phyloP scores from a whole-genome alignment of 176 grass and related monocot genomes.

The Eleusine indica region DNA sequence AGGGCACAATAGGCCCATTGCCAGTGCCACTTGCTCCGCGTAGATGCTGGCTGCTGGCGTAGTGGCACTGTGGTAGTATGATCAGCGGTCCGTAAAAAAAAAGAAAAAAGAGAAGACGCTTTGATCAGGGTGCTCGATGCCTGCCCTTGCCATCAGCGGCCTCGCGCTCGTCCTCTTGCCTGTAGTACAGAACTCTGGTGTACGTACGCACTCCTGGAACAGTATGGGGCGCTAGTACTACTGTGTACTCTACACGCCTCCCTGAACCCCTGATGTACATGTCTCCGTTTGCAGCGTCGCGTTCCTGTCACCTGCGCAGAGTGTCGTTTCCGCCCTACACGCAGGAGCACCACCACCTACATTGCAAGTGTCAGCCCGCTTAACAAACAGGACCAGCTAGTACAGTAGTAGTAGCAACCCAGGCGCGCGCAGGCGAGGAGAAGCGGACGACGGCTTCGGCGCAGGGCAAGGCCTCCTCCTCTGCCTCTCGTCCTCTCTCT shows the following conservation, averaged over 20 bases:
- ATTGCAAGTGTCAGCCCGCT: neutral
- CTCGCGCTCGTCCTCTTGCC: neutral
- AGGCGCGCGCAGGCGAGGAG: neutral
- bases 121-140: constrained; percentile 37
- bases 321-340: neutral
- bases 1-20: neutral
- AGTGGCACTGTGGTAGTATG: too few species aligned
- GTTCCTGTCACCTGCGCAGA: constrained; percentile 17
- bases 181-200: neutral
- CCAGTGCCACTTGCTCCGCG: neutral
- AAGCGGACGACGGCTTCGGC: neutral
- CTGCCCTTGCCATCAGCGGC: too few species aligned
- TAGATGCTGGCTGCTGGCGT: neutral
- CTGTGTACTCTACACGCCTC: neutral
- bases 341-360: neutral
- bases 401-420: neutral
- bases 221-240: neutral
- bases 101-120: neutral
- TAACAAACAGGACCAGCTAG: neutral
- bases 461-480: neutral
- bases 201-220: neutral
- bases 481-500: neutral
- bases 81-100: too few species aligned
- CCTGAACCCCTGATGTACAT: neutral
- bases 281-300: neutral